Evolutionary conservation across 1,284 basidiomycete species (phyloP), one percentile per base, ranked within the genome.

Genomic region (Heterobasidion irregulare): DNA sequence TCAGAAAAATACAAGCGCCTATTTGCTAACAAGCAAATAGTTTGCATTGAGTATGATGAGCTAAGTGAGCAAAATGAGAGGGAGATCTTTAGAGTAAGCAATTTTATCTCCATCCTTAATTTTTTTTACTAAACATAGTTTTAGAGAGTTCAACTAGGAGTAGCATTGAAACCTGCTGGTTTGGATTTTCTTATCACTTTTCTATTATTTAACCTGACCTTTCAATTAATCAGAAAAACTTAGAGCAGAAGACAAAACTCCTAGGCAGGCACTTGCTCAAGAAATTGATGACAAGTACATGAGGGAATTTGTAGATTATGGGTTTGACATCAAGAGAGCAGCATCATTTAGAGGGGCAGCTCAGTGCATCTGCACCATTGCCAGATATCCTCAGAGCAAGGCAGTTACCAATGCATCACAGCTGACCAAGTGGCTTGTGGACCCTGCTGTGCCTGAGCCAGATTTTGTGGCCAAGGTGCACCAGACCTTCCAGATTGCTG

Each of bases 91-190:
- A 82, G 86, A 68, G 84, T 82, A 57, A 48, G 71, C 26, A 4
- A 7, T 33, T 26, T 13, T 9, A 8, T 18, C 18, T 18, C 15
- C 9, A 8, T 32, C 36, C 16, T 8, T 19, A 34, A 19, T 8
- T 2, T 51, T 38, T 6, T 33, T 16, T 32, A 15, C 36, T 38
- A 48, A 1, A 26, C 2, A 38, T 43, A 9, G 54, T 13, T 15
- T 8, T 60, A 86, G 83, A 76, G 87, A 47, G 87, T 90, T 3
- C 87, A 90, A 69, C 72, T 89, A 2, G 86, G 87, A 1, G 82
- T 89, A 76, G 85, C 87, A 0, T 73, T 89, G n/a, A 89, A 84
- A 0, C 81, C 85, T 7, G 83, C 86, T 54, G 77, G 77, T 75
- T 38, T 8, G 16, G 7, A 18, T 47, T 32, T 47, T 47, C 16